A percentile compares a stretch with the other conserved stretches of the same genome.
Conservation (phyloP, 345 rosid species). For the Melastoma malabathricum region DNA sequence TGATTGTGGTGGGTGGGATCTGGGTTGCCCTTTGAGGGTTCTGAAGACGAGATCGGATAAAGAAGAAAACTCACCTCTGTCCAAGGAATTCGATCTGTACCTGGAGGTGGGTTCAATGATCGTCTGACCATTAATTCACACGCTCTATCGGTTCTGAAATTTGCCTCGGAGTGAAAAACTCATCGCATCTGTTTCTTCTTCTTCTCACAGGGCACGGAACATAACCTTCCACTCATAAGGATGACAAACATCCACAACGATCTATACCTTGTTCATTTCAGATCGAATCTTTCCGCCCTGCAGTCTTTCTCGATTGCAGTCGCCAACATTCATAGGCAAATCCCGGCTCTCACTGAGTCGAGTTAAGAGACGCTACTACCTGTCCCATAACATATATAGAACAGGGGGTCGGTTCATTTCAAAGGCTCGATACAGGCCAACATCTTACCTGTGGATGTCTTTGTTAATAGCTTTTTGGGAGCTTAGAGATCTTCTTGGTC, state of each 20-base stretch:
- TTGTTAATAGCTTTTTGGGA: no score
- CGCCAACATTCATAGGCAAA: constrained; percentile 63
- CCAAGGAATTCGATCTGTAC: constrained; percentile 52
- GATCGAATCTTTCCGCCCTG: constrained; percentile 59
- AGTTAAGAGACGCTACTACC: not conserved
- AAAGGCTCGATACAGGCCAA: not conserved
- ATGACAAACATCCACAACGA: constrained; percentile 57
- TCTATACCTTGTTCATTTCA: constrained; percentile 59
- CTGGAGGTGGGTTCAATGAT: constrained; percentile 31
- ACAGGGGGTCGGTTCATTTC: constrained; percentile 2
- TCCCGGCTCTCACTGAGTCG: constrained; percentile 24
- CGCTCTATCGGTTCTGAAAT: not conserved
- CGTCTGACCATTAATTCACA: not conserved
- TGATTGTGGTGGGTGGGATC: constrained; percentile 97
- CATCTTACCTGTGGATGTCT: not conserved
- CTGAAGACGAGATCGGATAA: constrained; percentile 27
- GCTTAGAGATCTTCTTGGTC: no score
- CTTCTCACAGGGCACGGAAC: constrained; percentile 35
- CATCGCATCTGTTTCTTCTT: not conserved
- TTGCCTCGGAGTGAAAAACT: not conserved
- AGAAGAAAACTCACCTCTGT: constrained; percentile 20
- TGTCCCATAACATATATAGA: no score
- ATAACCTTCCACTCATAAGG: constrained; percentile 40
- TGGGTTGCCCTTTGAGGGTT: constrained; percentile 64
- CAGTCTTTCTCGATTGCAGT: constrained; percentile 78